A percentile compares a stretch with the other conserved stretches of the same genome.
Evolutionary conservation across 208 protist species (phyloP).

Genomic region (Porcisia deanei): DNA sequence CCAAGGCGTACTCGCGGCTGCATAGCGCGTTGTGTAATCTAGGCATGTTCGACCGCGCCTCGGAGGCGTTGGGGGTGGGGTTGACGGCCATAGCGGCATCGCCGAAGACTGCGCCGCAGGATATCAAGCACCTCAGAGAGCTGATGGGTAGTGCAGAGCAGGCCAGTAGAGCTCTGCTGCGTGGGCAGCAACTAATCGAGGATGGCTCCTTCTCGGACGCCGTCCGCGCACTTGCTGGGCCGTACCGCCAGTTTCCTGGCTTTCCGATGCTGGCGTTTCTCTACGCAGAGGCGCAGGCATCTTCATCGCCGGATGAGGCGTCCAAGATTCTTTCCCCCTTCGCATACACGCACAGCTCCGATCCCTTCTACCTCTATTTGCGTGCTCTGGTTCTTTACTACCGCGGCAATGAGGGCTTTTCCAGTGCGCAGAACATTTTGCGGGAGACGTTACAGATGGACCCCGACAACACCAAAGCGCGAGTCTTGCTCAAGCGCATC

Average conservation of each 20-base stretch:
- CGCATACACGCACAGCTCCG: slow-evolving; percentile 41
- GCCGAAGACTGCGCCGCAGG: slow-evolving; percentile 32
- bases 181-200: slow-evolving; percentile 41
- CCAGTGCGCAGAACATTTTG: slow-evolving; percentile 66
- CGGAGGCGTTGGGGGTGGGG: slow-evolving; percentile 32
- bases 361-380: slow-evolving; percentile 72
- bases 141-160: slow-evolving; percentile 49
- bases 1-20: slow-evolving; percentile 87
- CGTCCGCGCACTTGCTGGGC: slow-evolving; percentile 25
- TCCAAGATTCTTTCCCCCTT: slow-evolving; percentile 54
- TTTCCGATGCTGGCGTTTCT: slow-evolving; percentile 61
- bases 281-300: slow-evolving; percentile 55
- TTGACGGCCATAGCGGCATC: slow-evolving; percentile 17
- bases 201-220: slow-evolving; percentile 39
- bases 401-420: slow-evolving; percentile 65
- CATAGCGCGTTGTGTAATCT: slow-evolving; percentile 82
- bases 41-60: slow-evolving; percentile 64
- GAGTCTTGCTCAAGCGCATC: slow-evolving; percentile 77
- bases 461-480: slow-evolving; percentile 70
- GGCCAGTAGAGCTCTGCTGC: slow-evolving; percentile 38
- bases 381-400: slow-evolving; percentile 72
- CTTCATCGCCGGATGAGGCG: slow-evolving; percentile 54
- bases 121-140: slow-evolving; percentile 52
- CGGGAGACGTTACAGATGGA: slow-evolving; percentile 70
- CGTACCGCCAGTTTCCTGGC: slow-evolving; percentile 61